Base-by-base conservation (phyloP, 164 flowering plant species). In the Magnolia changhungtana region DNA sequence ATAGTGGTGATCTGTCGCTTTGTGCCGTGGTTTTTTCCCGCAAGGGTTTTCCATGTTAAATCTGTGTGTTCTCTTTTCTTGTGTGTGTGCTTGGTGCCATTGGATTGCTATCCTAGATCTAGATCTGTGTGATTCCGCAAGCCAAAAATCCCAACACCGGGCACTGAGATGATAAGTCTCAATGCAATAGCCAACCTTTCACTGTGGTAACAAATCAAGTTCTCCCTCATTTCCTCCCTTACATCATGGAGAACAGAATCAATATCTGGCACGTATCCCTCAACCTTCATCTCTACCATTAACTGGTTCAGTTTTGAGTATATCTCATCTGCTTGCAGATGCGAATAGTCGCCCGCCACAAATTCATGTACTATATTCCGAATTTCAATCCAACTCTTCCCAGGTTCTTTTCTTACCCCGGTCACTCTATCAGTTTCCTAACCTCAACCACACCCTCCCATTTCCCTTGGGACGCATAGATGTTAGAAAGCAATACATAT, bases 401-500 rank as follows among this genome's bases (percentile, higher is more conserved):
- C 77, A 9, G 51, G 61, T 74, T 78, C 77, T 72, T 78, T 74
- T 70, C 67, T 74, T 31, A 69, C 61, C 70, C 76, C 76, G 59
- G 67, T 76, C 64, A 72, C 81, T 73, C 70, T 79, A 67, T 79
- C 75, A 75, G 51, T 16, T 72, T 75, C 29, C 73, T 66, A 8
- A 71, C 61, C 72, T 72, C 52, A 18, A 37, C 65, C 64, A 45
- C 80, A 64, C 59, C 83, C 68, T 71, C 72, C 82, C 77, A 66
- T 13, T 20, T 74, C 19, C 75, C 79, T n/a, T 50, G 52, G 11
- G 75, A 74, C 49, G 80, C 76, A 50, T 80, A 77, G 55, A 80
- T 74, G 67, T 80, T 77, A 64, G 83, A 80, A 51, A 80, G 73
- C 50, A 80, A 61, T 21, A 80, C 78, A 74, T 74, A 77, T 21